A percentile compares a stretch with the other conserved stretches of the same genome.
phyloP scores from a whole-genome alignment of 192 early-diverging fungal species.

The Mortierella claussenii region DNA sequence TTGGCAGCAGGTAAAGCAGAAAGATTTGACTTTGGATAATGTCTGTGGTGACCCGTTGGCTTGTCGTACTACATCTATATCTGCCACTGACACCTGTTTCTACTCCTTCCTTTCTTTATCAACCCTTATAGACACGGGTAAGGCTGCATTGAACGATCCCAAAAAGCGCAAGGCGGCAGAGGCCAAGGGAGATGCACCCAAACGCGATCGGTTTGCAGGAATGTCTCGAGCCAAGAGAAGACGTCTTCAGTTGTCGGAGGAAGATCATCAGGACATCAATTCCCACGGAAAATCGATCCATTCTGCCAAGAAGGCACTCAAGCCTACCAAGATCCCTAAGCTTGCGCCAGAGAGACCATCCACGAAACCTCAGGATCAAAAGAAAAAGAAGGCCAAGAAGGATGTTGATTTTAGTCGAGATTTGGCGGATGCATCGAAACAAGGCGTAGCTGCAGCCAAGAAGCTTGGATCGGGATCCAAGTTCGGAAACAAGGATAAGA shows the following conservation, averaged over 20 bases:
- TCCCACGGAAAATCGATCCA: constrained; percentile 55
- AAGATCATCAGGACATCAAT: constrained; percentile 56
- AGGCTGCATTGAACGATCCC: constrained; percentile 30
- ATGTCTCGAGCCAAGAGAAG: constrained; percentile 60
- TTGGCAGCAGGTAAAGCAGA: constrained; percentile 62
- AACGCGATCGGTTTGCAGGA: constrained; percentile 60
- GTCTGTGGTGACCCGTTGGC: no score
- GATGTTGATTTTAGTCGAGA: constrained; percentile 57
- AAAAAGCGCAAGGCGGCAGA: constrained; percentile 50
- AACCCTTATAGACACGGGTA: constrained; percentile 20
- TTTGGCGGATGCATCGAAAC: constrained; percentile 55
- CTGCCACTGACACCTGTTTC: neutral
- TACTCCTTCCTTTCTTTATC: neutral
- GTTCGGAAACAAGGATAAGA: constrained; percentile 29
- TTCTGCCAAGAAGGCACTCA: constrained; percentile 60
- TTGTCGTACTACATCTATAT: no score
- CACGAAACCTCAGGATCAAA: constrained; percentile 28
- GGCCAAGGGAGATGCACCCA: constrained; percentile 33
- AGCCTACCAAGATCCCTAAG: constrained; percentile 50
- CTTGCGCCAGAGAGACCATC: constrained; percentile 21
- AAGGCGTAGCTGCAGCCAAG: constrained; percentile 52
- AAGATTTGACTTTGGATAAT: constrained; percentile 2
- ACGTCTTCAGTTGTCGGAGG: constrained; percentile 57
- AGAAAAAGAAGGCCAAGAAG: constrained; percentile 54
- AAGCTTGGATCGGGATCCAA: constrained; percentile 39